These are phyloP conservation scores for Mucor plumbeus DNA, from an alignment of 371 early-diverging fungal genomes.

Conservation along the genomic window DNA sequence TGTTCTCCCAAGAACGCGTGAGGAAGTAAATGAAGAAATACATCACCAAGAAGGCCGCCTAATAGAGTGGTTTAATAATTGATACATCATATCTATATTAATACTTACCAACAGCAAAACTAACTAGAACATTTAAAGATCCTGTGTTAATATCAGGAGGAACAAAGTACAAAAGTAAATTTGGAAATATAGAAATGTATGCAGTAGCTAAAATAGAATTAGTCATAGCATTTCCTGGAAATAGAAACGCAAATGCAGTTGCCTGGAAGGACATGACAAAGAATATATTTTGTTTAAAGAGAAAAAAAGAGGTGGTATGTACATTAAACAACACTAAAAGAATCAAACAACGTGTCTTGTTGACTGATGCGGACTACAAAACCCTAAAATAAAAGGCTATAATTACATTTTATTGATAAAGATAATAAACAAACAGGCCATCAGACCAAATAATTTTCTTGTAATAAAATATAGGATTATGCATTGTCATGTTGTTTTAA, in stretches of 20 bases:
- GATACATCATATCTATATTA: neutral
- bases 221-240: slow-evolving; percentile 67
- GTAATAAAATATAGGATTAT: neutral
- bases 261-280: slow-evolving; percentile 8
- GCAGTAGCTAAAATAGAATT: slow-evolving; percentile 80
- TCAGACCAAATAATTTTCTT: neutral
- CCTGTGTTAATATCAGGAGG: slow-evolving; percentile 77
- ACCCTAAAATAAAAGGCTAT: neutral
- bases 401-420: too few species aligned
- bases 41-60: slow-evolving; percentile 85
- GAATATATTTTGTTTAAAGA: neutral
- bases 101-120: slow-evolving; percentile 77
- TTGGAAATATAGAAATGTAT: slow-evolving; percentile 86
- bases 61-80: neutral
- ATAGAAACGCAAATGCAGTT: slow-evolving; percentile 37
- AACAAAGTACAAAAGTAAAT: slow-evolving; percentile 79
- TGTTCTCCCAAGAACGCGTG: slow-evolving; percentile 68
- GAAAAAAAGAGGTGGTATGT: neutral
- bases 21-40: slow-evolving; percentile 86
- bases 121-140: slow-evolving; percentile 75
- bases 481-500: neutral
- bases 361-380: slow-evolving; percentile 9
- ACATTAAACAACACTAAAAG: neutral
- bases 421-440: neutral
- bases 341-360: neutral